Evolutionary conservation across 2,329 filamentous ascomycete species (phyloP).

Genomic region (Fusarium illudens): DNA sequence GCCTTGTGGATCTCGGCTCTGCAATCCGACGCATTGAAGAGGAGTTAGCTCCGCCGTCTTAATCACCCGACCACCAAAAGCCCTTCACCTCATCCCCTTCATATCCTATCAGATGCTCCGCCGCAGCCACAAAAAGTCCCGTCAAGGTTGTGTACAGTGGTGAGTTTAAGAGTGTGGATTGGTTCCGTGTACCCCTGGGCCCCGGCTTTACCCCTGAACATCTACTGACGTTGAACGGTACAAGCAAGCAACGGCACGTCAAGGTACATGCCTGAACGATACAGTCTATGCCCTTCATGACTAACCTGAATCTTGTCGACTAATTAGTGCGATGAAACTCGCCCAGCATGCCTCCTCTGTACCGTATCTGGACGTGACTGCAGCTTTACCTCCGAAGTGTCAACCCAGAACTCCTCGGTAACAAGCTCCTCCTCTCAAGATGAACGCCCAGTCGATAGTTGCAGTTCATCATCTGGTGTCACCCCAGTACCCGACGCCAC

Average conservation of each 20-base stretch:
- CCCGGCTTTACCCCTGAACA: not conserved
- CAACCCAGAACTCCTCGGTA: accelerated
- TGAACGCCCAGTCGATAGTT: not conserved
- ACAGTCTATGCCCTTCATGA: accelerated
- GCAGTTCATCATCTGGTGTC: not conserved
- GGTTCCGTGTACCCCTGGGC: not conserved
- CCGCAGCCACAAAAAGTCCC: conserved; percentile 31
- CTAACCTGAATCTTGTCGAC: conserved; percentile 9
- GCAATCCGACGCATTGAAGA: not conserved
- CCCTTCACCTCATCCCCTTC: too few relatives aligned
- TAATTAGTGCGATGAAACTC: conserved; percentile 31
- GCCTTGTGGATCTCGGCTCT: not conserved
- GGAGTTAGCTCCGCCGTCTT: not conserved
- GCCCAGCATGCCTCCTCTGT: conserved; percentile 23
- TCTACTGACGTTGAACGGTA: not conserved
- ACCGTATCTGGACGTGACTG: conserved; percentile 9
- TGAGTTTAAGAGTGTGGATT: not conserved
- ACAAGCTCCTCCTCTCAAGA: not conserved
- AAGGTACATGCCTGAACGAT: conserved; percentile 1
- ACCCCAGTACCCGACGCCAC: not conserved
- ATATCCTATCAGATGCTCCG: conserved; percentile 20
- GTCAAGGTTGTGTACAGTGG: conserved; percentile 28
- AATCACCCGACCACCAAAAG: not conserved
- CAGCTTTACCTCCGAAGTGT: conserved; percentile 7
- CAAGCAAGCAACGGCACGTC: conserved; percentile 27